Base-by-base conservation (phyloP, 2,329 filamentous ascomycete genomes). In the Aureobasidium sp. region DNA sequence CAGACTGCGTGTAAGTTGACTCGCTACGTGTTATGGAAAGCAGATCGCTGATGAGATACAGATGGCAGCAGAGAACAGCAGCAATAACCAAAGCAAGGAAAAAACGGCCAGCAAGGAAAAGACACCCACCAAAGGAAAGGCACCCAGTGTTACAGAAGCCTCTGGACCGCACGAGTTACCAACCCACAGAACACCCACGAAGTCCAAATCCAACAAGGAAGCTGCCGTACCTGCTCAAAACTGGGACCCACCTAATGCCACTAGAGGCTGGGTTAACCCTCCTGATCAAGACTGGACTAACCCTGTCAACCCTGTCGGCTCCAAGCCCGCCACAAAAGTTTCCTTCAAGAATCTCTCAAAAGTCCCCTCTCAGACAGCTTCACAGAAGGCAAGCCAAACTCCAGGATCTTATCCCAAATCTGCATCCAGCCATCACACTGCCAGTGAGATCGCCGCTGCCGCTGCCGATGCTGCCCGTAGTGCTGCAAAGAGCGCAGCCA, bases 351-450 rank as follows among this genome's bases (percentile, higher is more conserved):
- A 23, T 20, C n/a, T 33, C 27, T 60, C 56, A 31, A 48, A 61
- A 16, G 18, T n/a, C 31, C 13, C 20, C n/a, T 61, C 58, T 10
- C 50, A 61, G 58, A 50, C 58, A 23, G 31, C 58, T 7, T 61
- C 58, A 4, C 45, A 61, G 25, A 62, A 51, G 20, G 38, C 47
- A 53, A 53, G 25, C 5, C 23, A 42, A 6, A 36, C 36, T 18
- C 59, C 59, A 23, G 59, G 59, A 11, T 15, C 25, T 7, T 62
- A 33, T 10, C 59, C 59, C 8, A 23, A 33, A 11, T 42, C 58
- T 33, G 29, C 25, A 2, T 42, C 53, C 8, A 56, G 23, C 25
- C 53, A 42, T 15, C 16, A 56, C 23, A 42, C 54, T n/a, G 10
- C 42, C 29, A 36, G 31, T n/a, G 4, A 40, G 7, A 13, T 13